Conservation (phyloP, 2,329 filamentous ascomycete species). For the Paraconiothyrium brasiliense region DNA sequence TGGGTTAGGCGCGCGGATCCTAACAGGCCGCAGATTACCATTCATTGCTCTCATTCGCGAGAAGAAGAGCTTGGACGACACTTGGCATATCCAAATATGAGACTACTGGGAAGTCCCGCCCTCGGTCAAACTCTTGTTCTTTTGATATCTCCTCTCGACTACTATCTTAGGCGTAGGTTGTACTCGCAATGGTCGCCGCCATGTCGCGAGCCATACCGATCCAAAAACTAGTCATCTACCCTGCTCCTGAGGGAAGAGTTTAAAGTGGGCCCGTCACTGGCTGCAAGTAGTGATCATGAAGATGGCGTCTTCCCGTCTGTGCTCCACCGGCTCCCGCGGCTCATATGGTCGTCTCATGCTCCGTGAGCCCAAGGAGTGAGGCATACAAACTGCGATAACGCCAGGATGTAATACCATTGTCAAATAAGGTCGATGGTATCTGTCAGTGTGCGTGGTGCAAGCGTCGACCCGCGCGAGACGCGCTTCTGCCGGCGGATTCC, state of each 20-base stretch:
- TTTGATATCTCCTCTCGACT: neutral
- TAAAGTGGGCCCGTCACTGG: neutral
- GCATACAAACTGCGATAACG: neutral
- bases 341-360: neutral
- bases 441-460: neutral
- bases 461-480: neutral
- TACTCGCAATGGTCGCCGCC: neutral
- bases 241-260: neutral
- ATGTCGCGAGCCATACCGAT: neutral
- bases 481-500: neutral
- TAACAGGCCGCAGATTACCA: neutral
- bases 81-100: neutral
- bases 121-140: neutral
- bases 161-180: neutral
- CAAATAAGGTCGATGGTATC: neutral
- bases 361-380: neutral
- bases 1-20: neutral
- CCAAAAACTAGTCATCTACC: neutral
- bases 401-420: neutral
- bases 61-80: neutral
- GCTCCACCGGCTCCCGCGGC: constrained; percentile 3
- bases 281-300: neutral
- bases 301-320: constrained; percentile 3
- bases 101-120: neutral
- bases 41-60: neutral